A percentile compares a stretch with the other conserved stretches of the same genome.
These are phyloP conservation scores for Coemansia asiatica DNA, from an alignment of 192 early-diverging fungal genomes.

Conservation along the genomic window DNA sequence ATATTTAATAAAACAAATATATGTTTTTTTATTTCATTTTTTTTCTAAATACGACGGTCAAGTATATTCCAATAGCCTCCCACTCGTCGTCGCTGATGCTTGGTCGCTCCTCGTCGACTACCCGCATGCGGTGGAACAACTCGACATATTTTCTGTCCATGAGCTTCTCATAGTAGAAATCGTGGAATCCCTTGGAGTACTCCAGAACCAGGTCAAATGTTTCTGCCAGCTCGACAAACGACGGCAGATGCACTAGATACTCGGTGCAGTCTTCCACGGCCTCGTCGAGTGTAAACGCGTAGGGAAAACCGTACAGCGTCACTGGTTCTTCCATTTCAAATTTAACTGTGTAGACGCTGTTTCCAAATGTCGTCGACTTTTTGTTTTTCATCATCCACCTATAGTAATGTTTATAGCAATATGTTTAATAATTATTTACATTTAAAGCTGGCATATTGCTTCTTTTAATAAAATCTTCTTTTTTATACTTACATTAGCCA, in stretches of 20 bases:
- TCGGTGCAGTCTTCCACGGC: constrained; percentile 97
- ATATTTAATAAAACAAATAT: constrained; percentile 1
- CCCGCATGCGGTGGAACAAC: constrained; percentile 80
- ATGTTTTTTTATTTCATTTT: constrained; percentile 2
- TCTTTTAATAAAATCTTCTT: too few relatives aligned
- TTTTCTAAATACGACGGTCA: constrained; percentile 36
- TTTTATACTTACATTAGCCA: constrained; percentile 81
- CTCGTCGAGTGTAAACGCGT: constrained; percentile 89
- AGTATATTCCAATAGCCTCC: constrained; percentile 77
- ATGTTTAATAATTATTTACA: too few relatives aligned
- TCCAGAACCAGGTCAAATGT: constrained; percentile 80
- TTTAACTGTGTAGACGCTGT: constrained; percentile 81
- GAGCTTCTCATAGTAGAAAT: constrained; percentile 69
- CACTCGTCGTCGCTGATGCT: constrained; percentile 81
- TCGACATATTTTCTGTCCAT: constrained; percentile 56
- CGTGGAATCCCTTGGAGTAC: constrained; percentile 79
- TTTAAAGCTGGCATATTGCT: too few relatives aligned
- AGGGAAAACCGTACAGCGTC: constrained; percentile 76
- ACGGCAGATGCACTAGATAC: constrained; percentile 85
- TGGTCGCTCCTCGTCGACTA: constrained; percentile 66
- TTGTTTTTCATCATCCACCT: constrained; percentile 57
- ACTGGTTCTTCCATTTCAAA: constrained; percentile 73
- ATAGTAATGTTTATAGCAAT: constrained; percentile 1
- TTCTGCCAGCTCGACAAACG: constrained; percentile 73
- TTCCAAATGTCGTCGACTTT: constrained; percentile 71